phyloP scores from a whole-genome alignment of 768 basidiomycete genomes.

The Kwoniella pini region DNA sequence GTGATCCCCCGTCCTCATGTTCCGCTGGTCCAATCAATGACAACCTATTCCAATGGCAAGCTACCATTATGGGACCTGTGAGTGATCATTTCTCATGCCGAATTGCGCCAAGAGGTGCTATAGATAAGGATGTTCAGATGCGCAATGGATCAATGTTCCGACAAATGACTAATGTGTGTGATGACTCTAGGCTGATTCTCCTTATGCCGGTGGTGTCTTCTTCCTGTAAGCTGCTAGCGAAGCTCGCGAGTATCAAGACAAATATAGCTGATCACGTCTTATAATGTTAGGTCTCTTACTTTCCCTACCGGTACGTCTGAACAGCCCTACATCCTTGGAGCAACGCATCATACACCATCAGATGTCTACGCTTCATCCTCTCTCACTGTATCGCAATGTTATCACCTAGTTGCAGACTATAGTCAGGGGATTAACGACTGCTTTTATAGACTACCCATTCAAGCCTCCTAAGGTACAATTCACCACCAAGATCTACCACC shows the following conservation, averaged over 20 bases:
- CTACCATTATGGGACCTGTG: slow-evolving; percentile 99
- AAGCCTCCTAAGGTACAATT: slow-evolving; percentile 99
- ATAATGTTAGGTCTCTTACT: slow-evolving; percentile 49
- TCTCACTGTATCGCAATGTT: too few species aligned
- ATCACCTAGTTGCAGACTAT: too few species aligned
- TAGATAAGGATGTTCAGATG: too few species aligned
- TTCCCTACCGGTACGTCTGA: slow-evolving; percentile 53
- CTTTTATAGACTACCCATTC: slow-evolving; percentile 97
- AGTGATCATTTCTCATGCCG: slow-evolving; percentile 54
- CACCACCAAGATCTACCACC: slow-evolving; percentile 99
- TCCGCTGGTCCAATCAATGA: slow-evolving; percentile 97
- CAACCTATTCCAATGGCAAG: slow-evolving; percentile 99
- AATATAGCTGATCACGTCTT: too few species aligned
- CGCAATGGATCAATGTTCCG: too few species aligned
- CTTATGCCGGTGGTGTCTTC: slow-evolving; percentile 98
- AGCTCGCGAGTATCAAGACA: background rate
- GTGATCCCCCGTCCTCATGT: slow-evolving; percentile 99
- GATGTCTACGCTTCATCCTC: too few species aligned
- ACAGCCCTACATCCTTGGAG: too few species aligned
- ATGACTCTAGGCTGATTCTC: slow-evolving; percentile 79
- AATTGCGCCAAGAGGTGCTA: too few species aligned
- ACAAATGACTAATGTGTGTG: too few species aligned
- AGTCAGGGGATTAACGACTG: slow-evolving; percentile 46
- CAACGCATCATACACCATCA: too few species aligned
- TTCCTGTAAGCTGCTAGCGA: slow-evolving; percentile 60